Evolutionary conservation across 768 basidiomycete genomes (phyloP).

Genomic region (Rubroboletus satanas): DNA sequence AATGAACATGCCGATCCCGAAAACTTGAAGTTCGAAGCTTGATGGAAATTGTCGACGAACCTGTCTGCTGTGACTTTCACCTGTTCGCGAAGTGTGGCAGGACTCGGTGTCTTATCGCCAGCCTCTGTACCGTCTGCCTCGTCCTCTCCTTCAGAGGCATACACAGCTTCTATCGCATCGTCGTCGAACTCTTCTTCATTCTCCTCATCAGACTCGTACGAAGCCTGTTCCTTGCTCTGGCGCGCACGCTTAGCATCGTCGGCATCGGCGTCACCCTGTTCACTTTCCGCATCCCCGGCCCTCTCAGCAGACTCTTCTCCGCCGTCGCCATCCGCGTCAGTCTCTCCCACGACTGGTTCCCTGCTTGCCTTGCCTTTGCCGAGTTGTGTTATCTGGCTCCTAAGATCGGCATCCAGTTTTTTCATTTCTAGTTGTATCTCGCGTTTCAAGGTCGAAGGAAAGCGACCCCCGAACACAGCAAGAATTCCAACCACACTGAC

Average conservation of each 20-base stretch:
- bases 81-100: conserved; percentile 37
- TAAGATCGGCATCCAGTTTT: conserved; percentile 74
- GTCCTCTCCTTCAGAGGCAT: conserved; percentile 47
- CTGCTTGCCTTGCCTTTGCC: conserved; percentile 69
- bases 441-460: conserved; percentile 77
- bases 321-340: conserved; percentile 51
- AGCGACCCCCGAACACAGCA: conserved; percentile 62
- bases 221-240: conserved; percentile 68
- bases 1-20: conserved; percentile 65
- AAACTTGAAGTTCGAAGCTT: conserved; percentile 73
- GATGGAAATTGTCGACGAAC: conserved; percentile 58
- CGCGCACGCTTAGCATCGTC: conserved; percentile 71
- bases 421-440: conserved; percentile 87
- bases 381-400: conserved; percentile 71
- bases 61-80: conserved; percentile 42
- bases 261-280: conserved; percentile 78
- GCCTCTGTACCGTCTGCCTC: conserved; percentile 32
- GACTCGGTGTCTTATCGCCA: conserved; percentile 16
- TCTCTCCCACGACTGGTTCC: conserved; percentile 41
- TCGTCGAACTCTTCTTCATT: conserved; percentile 47
- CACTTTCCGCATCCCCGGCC: conserved; percentile 65
- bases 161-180: conserved; percentile 59
- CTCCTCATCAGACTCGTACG: conserved; percentile 62
- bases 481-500: conserved; percentile 71
- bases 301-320: conserved; percentile 41